Conservation (phyloP, 352 stramenopile species). For the Peronosclerospora sorghi region DNA sequence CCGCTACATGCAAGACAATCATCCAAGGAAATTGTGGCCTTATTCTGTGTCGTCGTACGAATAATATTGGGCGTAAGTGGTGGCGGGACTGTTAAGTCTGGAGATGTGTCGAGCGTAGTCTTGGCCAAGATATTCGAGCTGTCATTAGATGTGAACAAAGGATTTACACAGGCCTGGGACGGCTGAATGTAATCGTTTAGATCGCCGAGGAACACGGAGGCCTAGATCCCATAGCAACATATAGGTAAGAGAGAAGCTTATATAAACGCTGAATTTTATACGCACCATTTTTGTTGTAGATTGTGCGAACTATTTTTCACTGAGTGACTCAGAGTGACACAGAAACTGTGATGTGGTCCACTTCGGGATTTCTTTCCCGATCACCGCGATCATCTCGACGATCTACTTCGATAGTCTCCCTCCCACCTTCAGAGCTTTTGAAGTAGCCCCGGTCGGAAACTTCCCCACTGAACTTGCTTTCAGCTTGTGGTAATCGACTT, state of each 20-base stretch:
- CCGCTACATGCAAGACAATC: constrained; percentile 96
- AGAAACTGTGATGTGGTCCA: too few species aligned
- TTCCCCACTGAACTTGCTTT: too few species aligned
- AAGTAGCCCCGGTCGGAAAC: too few species aligned
- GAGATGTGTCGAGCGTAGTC: constrained; percentile 63
- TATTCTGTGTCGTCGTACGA: constrained; percentile 58
- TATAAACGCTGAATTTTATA: not conserved
- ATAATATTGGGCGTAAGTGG: constrained; percentile 67
- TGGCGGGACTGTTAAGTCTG: constrained; percentile 37
- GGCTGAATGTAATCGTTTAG: constrained; percentile 92
- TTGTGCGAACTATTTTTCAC: too few species aligned
- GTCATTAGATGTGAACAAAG: constrained; percentile 70
- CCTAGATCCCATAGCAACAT: constrained; percentile 16
- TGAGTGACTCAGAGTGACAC: too few species aligned
- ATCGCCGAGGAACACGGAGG: constrained; percentile 89
- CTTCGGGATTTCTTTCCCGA: too few species aligned
- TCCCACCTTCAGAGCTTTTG: too few species aligned
- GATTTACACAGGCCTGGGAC: constrained; percentile 90
- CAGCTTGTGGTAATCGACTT: too few species aligned
- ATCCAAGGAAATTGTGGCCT: constrained; percentile 89
- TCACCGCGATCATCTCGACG: too few species aligned
- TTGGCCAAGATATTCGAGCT: constrained; percentile 28
- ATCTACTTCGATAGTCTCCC: too few species aligned
- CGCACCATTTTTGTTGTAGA: constrained; percentile 15
- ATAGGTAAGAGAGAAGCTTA: not conserved